These are phyloP conservation scores for Ceratocystis variospora DNA, from an alignment of 2,329 filamentous ascomycete genomes.

Conservation along the genomic window DNA sequence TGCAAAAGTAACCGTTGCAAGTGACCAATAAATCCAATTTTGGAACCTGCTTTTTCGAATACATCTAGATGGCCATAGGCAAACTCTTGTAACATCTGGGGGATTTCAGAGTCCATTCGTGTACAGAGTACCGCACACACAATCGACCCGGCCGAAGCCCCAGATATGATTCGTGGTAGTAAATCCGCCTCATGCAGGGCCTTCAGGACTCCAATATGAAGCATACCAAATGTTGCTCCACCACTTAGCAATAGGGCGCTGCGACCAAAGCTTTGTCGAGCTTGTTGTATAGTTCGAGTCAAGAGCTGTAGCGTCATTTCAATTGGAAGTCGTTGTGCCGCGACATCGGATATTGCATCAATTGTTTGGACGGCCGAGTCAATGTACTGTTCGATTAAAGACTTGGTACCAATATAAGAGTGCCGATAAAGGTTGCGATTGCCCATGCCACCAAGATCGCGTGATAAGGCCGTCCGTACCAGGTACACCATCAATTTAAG, in stretches of 20 bases:
- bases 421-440: slow-evolving; percentile 70
- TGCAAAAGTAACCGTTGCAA: slow-evolving; percentile 63
- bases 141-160: slow-evolving; percentile 76
- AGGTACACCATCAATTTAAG: slow-evolving; percentile 65
- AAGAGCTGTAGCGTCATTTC: slow-evolving; percentile 44
- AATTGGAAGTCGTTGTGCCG: slow-evolving; percentile 34
- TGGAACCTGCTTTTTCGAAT: slow-evolving; percentile 46
- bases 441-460: slow-evolving; percentile 76
- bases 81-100: slow-evolving; percentile 52
- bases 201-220: slow-evolving; percentile 78
- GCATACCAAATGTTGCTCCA: slow-evolving; percentile 83
- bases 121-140: slow-evolving; percentile 70
- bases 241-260: slow-evolving; percentile 73
- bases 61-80: slow-evolving; percentile 69
- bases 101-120: slow-evolving; percentile 64
- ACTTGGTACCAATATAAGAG: slow-evolving; percentile 74
- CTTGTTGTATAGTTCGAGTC: slow-evolving; percentile 55
- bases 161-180: slow-evolving; percentile 74
- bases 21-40: slow-evolving; percentile 48
- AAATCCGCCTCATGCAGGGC: slow-evolving; percentile 60
- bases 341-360: slow-evolving; percentile 51
- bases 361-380: slow-evolving; percentile 65
- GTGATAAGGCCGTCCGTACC: slow-evolving; percentile 64
- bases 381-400: slow-evolving; percentile 75
- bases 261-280: slow-evolving; percentile 70